These are phyloP conservation scores for Umbelopsis vinacea DNA, from an alignment of 192 early-diverging fungal species.

Conservation along the genomic window DNA sequence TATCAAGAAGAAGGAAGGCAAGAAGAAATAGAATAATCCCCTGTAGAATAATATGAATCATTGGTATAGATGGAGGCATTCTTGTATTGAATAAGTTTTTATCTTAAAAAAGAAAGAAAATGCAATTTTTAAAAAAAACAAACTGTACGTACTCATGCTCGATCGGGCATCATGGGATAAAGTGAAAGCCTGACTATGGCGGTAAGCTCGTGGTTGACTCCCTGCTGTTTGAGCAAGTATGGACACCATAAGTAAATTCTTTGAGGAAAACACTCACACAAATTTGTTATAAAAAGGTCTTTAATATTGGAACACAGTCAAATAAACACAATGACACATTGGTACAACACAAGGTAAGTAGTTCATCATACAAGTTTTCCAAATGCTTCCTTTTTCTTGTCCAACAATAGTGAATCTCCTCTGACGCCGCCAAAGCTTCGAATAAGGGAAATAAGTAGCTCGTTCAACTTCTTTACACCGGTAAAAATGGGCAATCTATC, in stretches of 20 bases:
- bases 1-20: slow-evolving; percentile 97
- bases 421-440: slow-evolving; percentile 28
- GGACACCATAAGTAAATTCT: too few relatives aligned
- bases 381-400: slow-evolving; percentile 30
- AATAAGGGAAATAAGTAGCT: slow-evolving; percentile 18
- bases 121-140: too few relatives aligned
- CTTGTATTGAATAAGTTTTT: not conserved
- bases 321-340: not conserved
- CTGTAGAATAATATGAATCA: slow-evolving; percentile 11
- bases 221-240: too few relatives aligned
- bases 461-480: slow-evolving; percentile 29
- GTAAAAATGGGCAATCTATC: slow-evolving; percentile 28
- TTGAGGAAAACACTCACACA: too few relatives aligned
- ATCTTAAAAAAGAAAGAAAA: too few relatives aligned
- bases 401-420: slow-evolving; percentile 30
- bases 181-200: too few relatives aligned
- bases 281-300: too few relatives aligned
- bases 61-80: not conserved
- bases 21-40: slow-evolving; percentile 78
- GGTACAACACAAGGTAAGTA: not conserved
- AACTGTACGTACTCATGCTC: too few relatives aligned
- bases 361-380: slow-evolving; percentile 21
- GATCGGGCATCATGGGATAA: too few relatives aligned
- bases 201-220: too few relatives aligned
- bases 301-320: too few relatives aligned